These are phyloP conservation scores for Taphrina communis DNA, from an alignment of 1,139 yeast species.

Conservation along the genomic window DNA sequence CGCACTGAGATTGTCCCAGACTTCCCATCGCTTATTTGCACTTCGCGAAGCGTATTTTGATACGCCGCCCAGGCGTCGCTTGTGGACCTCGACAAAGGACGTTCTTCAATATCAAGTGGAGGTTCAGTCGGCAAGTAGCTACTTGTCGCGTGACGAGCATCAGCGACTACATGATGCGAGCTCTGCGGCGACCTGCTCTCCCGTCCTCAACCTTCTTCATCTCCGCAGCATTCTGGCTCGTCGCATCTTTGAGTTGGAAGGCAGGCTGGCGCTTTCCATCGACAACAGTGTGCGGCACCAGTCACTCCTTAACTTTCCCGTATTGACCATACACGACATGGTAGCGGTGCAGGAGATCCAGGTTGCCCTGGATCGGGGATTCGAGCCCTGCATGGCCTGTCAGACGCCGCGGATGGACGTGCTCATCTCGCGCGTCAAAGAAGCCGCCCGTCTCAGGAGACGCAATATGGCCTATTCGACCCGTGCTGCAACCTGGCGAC, in stretches of 20 bases:
- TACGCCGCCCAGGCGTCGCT: background rate
- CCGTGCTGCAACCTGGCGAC: constrained; percentile 7
- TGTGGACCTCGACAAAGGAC: background rate
- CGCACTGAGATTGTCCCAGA: constrained; percentile 4
- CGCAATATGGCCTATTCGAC: constrained; percentile 3
- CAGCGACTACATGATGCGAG: constrained; percentile 16
- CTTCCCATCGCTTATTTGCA: background rate
- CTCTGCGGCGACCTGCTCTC: constrained; percentile 1
- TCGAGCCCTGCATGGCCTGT: constrained; percentile 10
- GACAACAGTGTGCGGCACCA: constrained; percentile 1
- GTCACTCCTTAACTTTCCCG: constrained; percentile 4
- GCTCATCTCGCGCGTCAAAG: constrained; percentile 3
- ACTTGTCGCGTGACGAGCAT: constrained; percentile 5
- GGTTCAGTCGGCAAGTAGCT: background rate
- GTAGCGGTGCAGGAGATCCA: constrained; percentile 12
- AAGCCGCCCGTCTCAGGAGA: constrained; percentile 7
- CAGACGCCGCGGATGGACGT: constrained; percentile 12
- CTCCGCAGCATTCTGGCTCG: constrained; percentile 8
- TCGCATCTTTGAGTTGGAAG: constrained; percentile 6
- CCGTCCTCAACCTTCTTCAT: constrained; percentile 12
- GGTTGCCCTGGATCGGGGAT: constrained; percentile 6
- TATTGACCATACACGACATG: constrained; percentile 15
- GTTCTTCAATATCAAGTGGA: constrained; percentile 10
- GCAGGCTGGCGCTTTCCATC: constrained; percentile 5
- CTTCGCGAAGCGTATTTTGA: constrained; percentile 12